Conservation (phyloP, 176 grass and related monocot species). For the Rhynchospora tenuis region DNA sequence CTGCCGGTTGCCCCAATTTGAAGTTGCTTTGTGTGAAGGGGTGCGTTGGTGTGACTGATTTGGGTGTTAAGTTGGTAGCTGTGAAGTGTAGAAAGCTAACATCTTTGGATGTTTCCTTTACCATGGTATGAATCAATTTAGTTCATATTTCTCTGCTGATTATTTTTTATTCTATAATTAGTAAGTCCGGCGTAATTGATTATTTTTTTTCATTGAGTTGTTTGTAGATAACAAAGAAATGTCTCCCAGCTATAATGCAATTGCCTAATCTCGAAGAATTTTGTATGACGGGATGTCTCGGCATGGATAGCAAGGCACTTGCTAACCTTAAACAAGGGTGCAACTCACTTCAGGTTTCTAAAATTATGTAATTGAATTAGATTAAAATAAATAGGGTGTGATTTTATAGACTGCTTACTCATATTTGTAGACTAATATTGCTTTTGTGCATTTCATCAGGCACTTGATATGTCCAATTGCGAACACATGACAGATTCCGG, state of each 20-base stretch:
- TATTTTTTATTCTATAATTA: neutral
- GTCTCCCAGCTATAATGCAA: slow-evolving; percentile 49
- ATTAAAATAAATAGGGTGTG: neutral
- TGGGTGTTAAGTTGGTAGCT: slow-evolving; percentile 53
- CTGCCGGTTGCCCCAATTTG: slow-evolving; percentile 53
- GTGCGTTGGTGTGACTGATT: slow-evolving; percentile 65
- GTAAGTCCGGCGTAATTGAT: neutral
- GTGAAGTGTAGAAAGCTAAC: slow-evolving; percentile 64
- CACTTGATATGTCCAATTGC: slow-evolving; percentile 73
- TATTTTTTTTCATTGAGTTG: neutral
- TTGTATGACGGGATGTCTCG: slow-evolving; percentile 42
- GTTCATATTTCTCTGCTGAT: neutral
- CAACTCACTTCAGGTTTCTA: slow-evolving; percentile 70
- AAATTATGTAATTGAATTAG: neutral
- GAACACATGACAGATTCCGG: slow-evolving; percentile 40
- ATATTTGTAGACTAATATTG: neutral
- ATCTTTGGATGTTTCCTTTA: slow-evolving; percentile 64
- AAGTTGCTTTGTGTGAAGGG: slow-evolving; percentile 64
- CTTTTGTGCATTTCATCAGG: slow-evolving; percentile 33
- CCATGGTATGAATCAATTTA: slow-evolving; percentile 42
- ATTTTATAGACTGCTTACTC: slow-evolving; percentile 5
- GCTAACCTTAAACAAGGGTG: slow-evolving; percentile 37
- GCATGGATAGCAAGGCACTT: slow-evolving; percentile 50
- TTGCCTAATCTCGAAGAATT: slow-evolving; percentile 58
- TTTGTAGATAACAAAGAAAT: slow-evolving; percentile 58